phyloP scores from a whole-genome alignment of 768 basidiomycete species.

The Filobasidium wieringae region DNA sequence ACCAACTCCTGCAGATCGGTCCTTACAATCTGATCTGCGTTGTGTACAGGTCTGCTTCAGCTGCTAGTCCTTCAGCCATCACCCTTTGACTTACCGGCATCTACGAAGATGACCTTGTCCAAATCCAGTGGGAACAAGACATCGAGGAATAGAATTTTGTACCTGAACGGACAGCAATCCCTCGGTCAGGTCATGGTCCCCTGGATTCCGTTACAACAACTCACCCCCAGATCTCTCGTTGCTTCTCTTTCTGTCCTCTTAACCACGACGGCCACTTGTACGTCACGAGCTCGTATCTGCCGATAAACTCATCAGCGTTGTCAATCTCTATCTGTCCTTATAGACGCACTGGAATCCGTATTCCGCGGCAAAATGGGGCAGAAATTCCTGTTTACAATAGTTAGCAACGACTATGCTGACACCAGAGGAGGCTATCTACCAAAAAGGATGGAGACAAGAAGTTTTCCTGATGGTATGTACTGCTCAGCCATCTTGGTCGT shows the following conservation, averaged over 20 bases:
- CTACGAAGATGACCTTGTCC: slow-evolving; percentile 97
- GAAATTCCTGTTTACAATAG: slow-evolving; percentile 58
- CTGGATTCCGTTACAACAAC: background rate
- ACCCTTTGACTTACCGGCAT: slow-evolving; percentile 46
- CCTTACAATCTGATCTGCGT: slow-evolving; percentile 59
- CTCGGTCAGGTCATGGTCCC: background rate
- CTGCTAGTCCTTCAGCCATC: background rate
- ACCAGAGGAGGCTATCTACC: slow-evolving; percentile 42
- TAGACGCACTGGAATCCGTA: slow-evolving; percentile 84
- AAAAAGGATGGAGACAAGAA: slow-evolving; percentile 96
- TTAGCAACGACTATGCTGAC: background rate
- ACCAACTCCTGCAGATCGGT: slow-evolving; percentile 90
- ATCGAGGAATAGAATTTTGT: slow-evolving; percentile 98
- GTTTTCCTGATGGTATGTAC: slow-evolving; percentile 51
- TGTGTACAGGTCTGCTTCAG: background rate
- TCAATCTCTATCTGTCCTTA: background rate
- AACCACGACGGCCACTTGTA: slow-evolving; percentile 99
- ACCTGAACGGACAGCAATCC: slow-evolving; percentile 40
- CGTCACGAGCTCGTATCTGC: slow-evolving; percentile 76
- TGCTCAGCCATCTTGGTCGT: background rate
- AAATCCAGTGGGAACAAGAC: slow-evolving; percentile 98
- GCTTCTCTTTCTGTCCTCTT: slow-evolving; percentile 92
- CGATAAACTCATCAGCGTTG: background rate
- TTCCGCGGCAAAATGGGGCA: slow-evolving; percentile 78
- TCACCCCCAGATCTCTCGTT: slow-evolving; percentile 88